Base-by-base conservation (phyloP, 1,284 basidiomycete species). In the Apiotrichum domesticum region DNA sequence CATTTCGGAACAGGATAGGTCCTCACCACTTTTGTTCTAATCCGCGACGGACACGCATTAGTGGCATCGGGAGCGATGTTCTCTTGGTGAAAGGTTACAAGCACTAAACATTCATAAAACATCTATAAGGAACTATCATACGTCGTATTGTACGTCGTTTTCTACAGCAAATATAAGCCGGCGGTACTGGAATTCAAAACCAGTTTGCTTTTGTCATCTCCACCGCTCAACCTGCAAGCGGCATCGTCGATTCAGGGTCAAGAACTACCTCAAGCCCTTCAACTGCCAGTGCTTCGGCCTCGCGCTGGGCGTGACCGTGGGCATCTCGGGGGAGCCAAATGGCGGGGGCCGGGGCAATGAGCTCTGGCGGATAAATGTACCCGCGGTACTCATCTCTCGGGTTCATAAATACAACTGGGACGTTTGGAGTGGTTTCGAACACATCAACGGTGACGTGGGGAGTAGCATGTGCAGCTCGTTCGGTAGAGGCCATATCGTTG, bases 251-350 rank as follows among this genome's bases (percentile, higher is more conserved):
- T 11, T n/a, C 32, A 13, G 63, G 63, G 49, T 70, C 67, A 8
- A 70, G 61, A 13, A 70, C 59, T 11, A 61, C 66, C 13, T 51
- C 45, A 15, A 75, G 46, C 2, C 66, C 62, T 48, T 71, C 63
- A 15, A 55, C 52, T 21, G 46, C 58, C 45, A 75, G 52, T 43
- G 68, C 63, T 4, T 57, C 63, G 13, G 61, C 65, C 53, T 73
- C 71, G 13, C 46, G 54, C 50, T 63, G 53, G 13, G 66, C 86
- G 32, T 88, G 83, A 15, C 86, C 86, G 15, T 84, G 82, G 2
- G 79, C 77, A 68, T 89, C 87, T 68, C 86, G 84, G 0, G 86
- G 86, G 7, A 90, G 79, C 88, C 88, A 90, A 48, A 91, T 87
- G 51, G 85, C 83, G 0, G 87, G 87, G 7, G 81, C 76, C 8